Conservation (phyloP, 1,284 basidiomycete species). For the Mycosarcoma mackinlayi region DNA sequence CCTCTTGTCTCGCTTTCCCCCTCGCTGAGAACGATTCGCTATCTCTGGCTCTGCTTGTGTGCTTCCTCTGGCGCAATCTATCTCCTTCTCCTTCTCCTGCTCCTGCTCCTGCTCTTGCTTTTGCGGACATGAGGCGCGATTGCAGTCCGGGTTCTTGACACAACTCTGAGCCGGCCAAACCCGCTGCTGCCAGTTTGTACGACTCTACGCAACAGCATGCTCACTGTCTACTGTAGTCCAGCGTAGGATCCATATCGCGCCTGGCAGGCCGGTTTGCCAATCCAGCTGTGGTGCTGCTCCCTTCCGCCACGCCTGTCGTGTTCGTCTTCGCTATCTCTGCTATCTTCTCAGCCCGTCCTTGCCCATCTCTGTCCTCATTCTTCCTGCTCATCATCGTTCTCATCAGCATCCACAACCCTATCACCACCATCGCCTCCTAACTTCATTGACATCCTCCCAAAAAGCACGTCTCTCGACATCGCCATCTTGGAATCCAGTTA, state of each 20-base stretch:
- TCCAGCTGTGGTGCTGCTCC: neutral
- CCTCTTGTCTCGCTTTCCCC: neutral
- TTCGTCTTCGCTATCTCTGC: neutral
- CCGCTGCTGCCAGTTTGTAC: too few species aligned
- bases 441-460: too few species aligned
- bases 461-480: too few species aligned
- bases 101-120: neutral
- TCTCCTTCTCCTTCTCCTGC: neutral
- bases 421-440: neutral
- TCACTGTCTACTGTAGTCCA: neutral
- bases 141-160: slow-evolving; percentile 6
- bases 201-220: too few species aligned
- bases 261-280: neutral
- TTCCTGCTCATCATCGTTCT: neutral
- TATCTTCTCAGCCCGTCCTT: slow-evolving; percentile 1
- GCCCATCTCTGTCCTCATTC: neutral
- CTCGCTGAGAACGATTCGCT: neutral
- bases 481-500: too few species aligned
- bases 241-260: neutral
- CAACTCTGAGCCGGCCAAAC: too few species aligned
- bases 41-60: neutral
- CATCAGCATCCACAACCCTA: neutral
- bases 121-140: slow-evolving; percentile 4
- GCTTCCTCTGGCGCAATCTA: slow-evolving; percentile 5
- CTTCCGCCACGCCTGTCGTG: neutral